Percentiles rank a stretch among this genome's conserved stretches.
Evolutionary conservation across 2,329 filamentous ascomycete genomes (phyloP).

Genomic region (Beauveria sp.): DNA sequence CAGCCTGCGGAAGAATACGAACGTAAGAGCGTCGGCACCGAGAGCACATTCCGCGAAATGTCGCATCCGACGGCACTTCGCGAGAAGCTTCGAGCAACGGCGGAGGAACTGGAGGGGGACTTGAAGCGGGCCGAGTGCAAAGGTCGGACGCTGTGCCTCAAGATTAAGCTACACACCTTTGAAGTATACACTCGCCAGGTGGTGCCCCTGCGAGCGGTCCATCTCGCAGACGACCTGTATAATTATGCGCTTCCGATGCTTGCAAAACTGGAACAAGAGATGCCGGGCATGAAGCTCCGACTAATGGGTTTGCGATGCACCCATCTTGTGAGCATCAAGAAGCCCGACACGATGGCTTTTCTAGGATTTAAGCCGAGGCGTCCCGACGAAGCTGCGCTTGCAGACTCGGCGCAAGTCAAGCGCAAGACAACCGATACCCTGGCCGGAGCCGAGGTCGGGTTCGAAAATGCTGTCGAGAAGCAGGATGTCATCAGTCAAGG

Average conservation of each 20-base stretch:
- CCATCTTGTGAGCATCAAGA: constrained; percentile 78
- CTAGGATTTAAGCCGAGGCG: constrained; percentile 54
- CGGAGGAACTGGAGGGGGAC: constrained; percentile 82
- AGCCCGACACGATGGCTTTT: constrained; percentile 66
- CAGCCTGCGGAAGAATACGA: constrained; percentile 85
- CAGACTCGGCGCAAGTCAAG: neutral
- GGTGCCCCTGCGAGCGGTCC: constrained; percentile 64
- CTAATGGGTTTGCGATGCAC: constrained; percentile 87
- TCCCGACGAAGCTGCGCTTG: constrained; percentile 8
- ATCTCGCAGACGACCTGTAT: constrained; percentile 73
- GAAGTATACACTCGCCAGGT: constrained; percentile 82
- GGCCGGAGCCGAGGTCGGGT: constrained; percentile 9
- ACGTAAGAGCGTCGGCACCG: constrained; percentile 88
- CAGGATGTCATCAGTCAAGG: neutral
- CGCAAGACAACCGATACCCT: neutral
- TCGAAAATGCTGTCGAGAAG: neutral
- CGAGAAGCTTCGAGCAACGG: constrained; percentile 70
- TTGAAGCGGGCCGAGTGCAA: constrained; percentile 73
- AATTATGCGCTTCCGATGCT: constrained; percentile 75
- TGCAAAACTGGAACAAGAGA: constrained; percentile 73
- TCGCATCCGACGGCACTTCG: constrained; percentile 59
- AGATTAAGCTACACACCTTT: constrained; percentile 90
- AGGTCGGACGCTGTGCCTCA: constrained; percentile 83
- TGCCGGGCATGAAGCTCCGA: constrained; percentile 68
- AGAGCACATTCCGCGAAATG: constrained; percentile 83